A percentile compares a stretch with the other conserved stretches of the same genome.
Evolutionary conservation across 1,284 basidiomycete species (phyloP).

Genomic region (Cryptococcus sp.): DNA sequence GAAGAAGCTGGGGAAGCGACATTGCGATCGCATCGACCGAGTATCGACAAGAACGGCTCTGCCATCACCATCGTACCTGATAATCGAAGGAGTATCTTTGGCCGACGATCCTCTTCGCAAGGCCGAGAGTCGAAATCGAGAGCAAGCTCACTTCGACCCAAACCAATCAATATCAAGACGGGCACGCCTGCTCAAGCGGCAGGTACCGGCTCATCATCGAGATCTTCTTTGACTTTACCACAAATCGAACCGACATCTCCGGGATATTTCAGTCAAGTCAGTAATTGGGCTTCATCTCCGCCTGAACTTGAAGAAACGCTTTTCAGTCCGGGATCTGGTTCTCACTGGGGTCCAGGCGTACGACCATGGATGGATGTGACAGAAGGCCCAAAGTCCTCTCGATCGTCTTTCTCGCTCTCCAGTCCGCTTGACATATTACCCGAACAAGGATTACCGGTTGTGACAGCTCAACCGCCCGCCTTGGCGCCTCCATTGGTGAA

Average conservation of each 20-base stretch:
- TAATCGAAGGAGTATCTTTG: constrained; percentile 14
- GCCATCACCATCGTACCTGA: constrained; percentile 11
- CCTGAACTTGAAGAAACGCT: constrained; percentile 29
- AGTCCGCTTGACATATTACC: constrained; percentile 22
- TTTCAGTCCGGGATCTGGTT: constrained; percentile 15
- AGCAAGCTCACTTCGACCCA: neutral
- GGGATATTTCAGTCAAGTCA: neutral
- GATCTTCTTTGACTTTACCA: constrained; percentile 11
- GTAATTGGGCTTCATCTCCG: constrained; percentile 18
- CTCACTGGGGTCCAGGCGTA: constrained; percentile 28
- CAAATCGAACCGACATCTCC: neutral
- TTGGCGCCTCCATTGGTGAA: neutral
- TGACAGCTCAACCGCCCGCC: neutral
- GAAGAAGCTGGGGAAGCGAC: constrained; percentile 2
- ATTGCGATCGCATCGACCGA: constrained; percentile 2
- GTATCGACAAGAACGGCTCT: constrained; percentile 3
- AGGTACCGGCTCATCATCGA: constrained; percentile 11
- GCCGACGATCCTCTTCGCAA: constrained; percentile 13
- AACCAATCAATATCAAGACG: constrained; percentile 1
- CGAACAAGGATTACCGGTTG: constrained; percentile 10
- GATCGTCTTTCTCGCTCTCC: constrained; percentile 13
- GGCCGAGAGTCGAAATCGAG: neutral
- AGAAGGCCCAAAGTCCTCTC: constrained; percentile 12
- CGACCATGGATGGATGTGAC: constrained; percentile 34
- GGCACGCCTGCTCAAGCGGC: neutral